A percentile compares a stretch with the other conserved stretches of the same genome.
phyloP scores from a whole-genome alignment of 192 early-diverging fungal genomes.

The Linnemannia zychae region DNA sequence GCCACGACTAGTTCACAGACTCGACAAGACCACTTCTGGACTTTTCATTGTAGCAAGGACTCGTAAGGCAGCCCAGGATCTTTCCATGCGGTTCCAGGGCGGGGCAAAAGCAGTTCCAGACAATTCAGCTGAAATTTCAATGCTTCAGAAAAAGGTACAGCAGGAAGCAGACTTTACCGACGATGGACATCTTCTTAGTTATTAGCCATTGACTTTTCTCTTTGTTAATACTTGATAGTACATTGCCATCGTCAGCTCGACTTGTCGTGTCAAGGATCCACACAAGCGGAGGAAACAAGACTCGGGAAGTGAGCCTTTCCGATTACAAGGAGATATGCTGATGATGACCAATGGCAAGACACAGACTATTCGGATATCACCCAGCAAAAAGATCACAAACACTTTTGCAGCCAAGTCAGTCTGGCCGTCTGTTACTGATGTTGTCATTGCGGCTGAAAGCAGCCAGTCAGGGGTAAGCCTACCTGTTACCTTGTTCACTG shows the following conservation, averaged over 20 bases:
- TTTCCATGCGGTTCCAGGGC: constrained; percentile 23
- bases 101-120: neutral
- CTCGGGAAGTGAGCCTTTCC: neutral
- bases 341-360: neutral
- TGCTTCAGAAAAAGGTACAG: constrained; percentile 29
- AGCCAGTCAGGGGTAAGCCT: constrained; percentile 7
- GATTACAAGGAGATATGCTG: constrained; percentile 19
- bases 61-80: constrained; percentile 40
- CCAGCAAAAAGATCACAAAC: neutral
- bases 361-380: constrained; percentile 15
- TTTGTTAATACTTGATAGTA: constrained; percentile 6
- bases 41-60: constrained; percentile 39
- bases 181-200: no score
- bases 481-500: neutral
- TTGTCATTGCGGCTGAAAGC: constrained; percentile 9
- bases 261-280: neutral
- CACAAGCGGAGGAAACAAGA: neutral
- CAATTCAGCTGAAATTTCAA: neutral
- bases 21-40: constrained; percentile 38
- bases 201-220: no score
- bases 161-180: neutral
- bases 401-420: neutral
- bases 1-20: constrained; percentile 34
- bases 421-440: constrained; percentile 24
- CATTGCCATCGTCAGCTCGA: constrained; percentile 25